Conservation (phyloP, 257 asterid species). For the Euphrasia confusa region DNA sequence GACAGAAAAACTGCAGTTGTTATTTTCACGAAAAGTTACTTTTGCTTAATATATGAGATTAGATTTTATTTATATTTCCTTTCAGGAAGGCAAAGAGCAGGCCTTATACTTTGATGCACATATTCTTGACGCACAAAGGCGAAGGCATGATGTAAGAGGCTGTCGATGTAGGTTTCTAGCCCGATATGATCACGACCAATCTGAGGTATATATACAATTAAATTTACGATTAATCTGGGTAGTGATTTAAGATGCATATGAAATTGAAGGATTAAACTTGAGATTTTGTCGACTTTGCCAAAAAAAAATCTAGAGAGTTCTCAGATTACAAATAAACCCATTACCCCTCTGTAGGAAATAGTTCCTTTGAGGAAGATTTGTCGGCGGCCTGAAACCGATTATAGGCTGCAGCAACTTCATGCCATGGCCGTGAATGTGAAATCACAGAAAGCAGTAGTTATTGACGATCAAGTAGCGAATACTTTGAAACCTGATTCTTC, state of each 20-base stretch:
- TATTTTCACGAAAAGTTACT: neutral
- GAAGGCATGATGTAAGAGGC: slow-evolving; percentile 95
- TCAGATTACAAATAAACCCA: no score
- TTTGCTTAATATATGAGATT: slow-evolving; percentile 5
- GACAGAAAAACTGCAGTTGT: neutral
- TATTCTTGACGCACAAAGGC: slow-evolving; percentile 92
- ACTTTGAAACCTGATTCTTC: slow-evolving; percentile 22
- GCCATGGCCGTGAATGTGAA: slow-evolving; percentile 27
- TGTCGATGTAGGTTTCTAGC: slow-evolving; percentile 97
- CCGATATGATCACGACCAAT: slow-evolving; percentile 92
- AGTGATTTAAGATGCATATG: neutral
- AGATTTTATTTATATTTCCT: slow-evolving; percentile 4
- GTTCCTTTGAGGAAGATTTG: slow-evolving; percentile 55
- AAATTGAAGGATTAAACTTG: no score
- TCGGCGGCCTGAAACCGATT: slow-evolving; percentile 57
- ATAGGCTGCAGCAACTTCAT: slow-evolving; percentile 46
- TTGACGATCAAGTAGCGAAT: slow-evolving; percentile 29
- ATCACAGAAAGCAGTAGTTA: slow-evolving; percentile 34
- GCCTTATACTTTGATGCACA: slow-evolving; percentile 96
- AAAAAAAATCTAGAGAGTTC: neutral
- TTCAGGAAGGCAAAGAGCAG: slow-evolving; percentile 97
- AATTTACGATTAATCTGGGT: neutral
- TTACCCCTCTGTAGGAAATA: slow-evolving; percentile 48
- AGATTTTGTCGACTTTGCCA: neutral
- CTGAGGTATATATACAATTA: slow-evolving; percentile 56